These are phyloP conservation scores for Pelargonium fulgidum DNA, from an alignment of 441 rosid genomes.

Conservation along the genomic window DNA sequence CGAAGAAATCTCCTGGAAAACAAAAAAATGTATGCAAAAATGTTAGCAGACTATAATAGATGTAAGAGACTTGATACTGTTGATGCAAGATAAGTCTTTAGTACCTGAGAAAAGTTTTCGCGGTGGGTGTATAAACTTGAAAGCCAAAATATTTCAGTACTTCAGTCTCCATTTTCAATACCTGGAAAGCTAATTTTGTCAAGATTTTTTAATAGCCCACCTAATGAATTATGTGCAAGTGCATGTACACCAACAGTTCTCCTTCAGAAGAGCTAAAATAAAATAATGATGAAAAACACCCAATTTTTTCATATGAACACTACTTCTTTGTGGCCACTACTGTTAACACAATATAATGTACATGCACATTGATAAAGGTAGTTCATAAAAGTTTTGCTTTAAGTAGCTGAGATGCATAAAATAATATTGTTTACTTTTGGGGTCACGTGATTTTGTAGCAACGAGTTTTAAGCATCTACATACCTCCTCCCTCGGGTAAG, in stretches of 20 bases:
- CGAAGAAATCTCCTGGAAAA: constrained; percentile 53
- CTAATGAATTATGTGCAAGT: background rate
- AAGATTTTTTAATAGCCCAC: background rate
- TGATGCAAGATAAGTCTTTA: constrained; percentile 13
- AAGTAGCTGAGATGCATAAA: background rate
- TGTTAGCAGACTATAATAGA: background rate
- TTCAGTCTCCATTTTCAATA: constrained; percentile 69
- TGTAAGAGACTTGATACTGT: constrained; percentile 1
- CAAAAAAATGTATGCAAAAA: constrained; percentile 1
- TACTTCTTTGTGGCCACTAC: background rate
- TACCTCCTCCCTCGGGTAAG: constrained; percentile 60
- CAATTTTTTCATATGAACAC: background rate
- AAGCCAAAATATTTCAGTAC: constrained; percentile 55
- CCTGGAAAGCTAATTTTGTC: constrained; percentile 36
- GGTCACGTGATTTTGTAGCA: background rate
- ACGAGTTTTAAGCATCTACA: background rate
- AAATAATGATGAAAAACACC: background rate
- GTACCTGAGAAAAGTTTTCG: constrained; percentile 82
- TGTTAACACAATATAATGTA: background rate
- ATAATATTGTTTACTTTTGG: background rate
- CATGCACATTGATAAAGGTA: background rate
- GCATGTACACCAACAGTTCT: background rate
- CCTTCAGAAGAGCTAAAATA: background rate
- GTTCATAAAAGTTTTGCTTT: background rate
- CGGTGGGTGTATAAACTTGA: constrained; percentile 64